A percentile compares a stretch with the other conserved stretches of the same genome.
phyloP scores from a whole-genome alignment of 352 stramenopile species.

The Blastocystis sp. region DNA sequence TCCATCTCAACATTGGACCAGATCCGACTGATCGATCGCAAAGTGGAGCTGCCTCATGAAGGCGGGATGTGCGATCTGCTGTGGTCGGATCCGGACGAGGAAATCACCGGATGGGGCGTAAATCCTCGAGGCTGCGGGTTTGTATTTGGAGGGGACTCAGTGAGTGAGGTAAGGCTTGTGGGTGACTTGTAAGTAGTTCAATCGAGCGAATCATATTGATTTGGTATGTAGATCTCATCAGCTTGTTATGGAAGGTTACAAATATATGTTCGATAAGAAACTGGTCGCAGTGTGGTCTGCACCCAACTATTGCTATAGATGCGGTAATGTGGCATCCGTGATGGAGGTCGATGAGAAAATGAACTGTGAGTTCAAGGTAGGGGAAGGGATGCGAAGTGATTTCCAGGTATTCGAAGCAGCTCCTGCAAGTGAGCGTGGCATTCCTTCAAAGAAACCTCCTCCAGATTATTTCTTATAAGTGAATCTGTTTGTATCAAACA shows the following conservation, averaged over 20 bases:
- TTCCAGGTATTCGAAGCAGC: background rate
- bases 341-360: constrained; percentile 96
- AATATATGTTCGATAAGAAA: constrained; percentile 88
- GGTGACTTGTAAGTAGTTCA: constrained; percentile 75
- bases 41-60: constrained; percentile 51
- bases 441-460: constrained; percentile 62
- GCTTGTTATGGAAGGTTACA: constrained; percentile 73
- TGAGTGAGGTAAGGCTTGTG: background rate
- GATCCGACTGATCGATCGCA: constrained; percentile 40
- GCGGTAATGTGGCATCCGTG: constrained; percentile 95
- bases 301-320: constrained; percentile 98
- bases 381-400: constrained; percentile 92
- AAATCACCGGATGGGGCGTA: constrained; percentile 84
- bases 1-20: constrained; percentile 2
- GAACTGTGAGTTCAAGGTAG: constrained; percentile 81
- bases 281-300: constrained; percentile 96
- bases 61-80: constrained; percentile 61
- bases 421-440: background rate
- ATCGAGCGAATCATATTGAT: constrained; percentile 91
- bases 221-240: constrained; percentile 96
- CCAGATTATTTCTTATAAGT: constrained; percentile 61
- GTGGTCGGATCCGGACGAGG: constrained; percentile 66
- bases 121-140: background rate
- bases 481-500: background rate
- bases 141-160: constrained; percentile 13